Evolutionary conservation across 495 filamentous ascomycete species (phyloP).

Genomic region (Neurospora tetrasperma): DNA sequence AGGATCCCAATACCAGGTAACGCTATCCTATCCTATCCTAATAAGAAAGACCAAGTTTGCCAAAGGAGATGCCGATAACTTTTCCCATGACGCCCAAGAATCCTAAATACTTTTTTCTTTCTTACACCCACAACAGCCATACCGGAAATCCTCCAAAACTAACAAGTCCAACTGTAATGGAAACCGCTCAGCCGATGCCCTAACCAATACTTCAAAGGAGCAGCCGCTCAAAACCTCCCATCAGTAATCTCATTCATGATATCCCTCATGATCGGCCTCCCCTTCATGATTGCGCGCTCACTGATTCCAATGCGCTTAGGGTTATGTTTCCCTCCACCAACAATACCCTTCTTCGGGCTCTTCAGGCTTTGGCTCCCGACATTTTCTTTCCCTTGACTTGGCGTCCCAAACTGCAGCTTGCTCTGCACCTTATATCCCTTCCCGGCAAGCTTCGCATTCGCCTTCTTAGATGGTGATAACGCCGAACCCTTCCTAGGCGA

Average conservation of each 20-base stretch:
- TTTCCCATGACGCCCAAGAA: neutral
- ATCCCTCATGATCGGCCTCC: conserved; percentile 35
- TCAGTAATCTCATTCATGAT: conserved; percentile 39
- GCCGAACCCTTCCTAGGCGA: neutral
- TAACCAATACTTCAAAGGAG: neutral
- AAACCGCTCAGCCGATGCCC: neutral
- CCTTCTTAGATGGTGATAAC: neutral
- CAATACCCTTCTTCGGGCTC: conserved; percentile 9
- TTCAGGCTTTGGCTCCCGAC: neutral
- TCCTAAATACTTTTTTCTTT: neutral
- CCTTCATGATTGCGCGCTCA: conserved; percentile 28
- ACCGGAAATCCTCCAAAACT: neutral
- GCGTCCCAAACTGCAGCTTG: neutral
- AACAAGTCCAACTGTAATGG: neutral
- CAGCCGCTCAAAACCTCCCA: conserved; percentile 14
- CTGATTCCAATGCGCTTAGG: conserved; percentile 14
- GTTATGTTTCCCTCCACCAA: neutral
- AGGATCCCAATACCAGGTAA: neutral
- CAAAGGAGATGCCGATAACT: neutral
- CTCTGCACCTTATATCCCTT: neutral
- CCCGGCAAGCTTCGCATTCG: neutral
- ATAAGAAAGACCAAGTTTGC: neutral
- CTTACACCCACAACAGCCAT: neutral
- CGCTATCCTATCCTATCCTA: neutral
- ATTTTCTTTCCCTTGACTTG: conserved; percentile 3